A percentile compares a stretch with the other conserved stretches of the same genome.
Evolutionary conservation across 169 alveolate genomes (phyloP).

Genomic region (Miamiensis avidus): DNA sequence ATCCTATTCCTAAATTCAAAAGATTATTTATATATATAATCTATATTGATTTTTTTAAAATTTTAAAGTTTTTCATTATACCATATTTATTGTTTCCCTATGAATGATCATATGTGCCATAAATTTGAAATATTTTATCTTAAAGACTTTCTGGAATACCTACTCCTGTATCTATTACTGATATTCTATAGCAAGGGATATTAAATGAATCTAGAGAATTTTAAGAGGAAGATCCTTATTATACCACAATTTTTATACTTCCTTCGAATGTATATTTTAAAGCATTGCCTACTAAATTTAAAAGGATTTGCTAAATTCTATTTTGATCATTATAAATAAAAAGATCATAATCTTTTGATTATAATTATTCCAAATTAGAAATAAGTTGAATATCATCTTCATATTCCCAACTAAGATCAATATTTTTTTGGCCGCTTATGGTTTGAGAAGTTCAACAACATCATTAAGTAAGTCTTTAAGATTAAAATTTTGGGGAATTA

Average conservation of each 20-base stretch:
- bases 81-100: conserved; percentile 17
- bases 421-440: background rate
- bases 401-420: background rate
- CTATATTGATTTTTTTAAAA: too few relatives aligned
- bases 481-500: background rate
- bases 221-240: background rate
- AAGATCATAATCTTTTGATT: background rate
- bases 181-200: background rate
- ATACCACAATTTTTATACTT: conserved; percentile 1
- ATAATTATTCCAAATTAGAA: background rate
- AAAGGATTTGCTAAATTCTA: conserved; percentile 11
- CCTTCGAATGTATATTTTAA: conserved; percentile 18
- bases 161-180: conserved; percentile 47
- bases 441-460: background rate
- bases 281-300: conserved; percentile 16
- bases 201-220: background rate
- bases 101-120: conserved; percentile 33
- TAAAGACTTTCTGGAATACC: conserved; percentile 40
- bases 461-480: background rate
- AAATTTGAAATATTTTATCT: conserved; percentile 33
- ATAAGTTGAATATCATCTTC: background rate
- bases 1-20: conserved; percentile 4
- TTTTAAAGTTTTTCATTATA: too few relatives aligned
- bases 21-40: too few relatives aligned
- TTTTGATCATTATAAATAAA: conserved; percentile 8